Evolutionary conservation across 805 yeast species (phyloP).

Genomic region (Lachancea meyersii): DNA sequence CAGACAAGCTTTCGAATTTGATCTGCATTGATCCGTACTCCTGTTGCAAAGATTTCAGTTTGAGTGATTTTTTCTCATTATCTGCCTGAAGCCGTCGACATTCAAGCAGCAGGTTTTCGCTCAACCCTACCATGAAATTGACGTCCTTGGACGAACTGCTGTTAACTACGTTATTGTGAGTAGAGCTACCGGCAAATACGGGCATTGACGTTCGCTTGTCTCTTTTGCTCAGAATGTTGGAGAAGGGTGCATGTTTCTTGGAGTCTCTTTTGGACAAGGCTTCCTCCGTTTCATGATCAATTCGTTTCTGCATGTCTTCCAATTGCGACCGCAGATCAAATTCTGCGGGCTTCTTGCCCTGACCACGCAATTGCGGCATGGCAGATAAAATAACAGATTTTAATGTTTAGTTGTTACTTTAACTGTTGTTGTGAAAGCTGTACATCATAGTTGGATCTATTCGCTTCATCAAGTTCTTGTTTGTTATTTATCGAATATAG

Average conservation of each 20-base stretch:
- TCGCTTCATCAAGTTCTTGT: too few relatives aligned
- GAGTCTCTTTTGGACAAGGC: constrained; percentile 5
- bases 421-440: too few relatives aligned
- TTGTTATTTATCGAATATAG: too few relatives aligned
- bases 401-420: too few relatives aligned
- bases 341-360: not conserved
- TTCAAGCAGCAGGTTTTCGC: constrained; percentile 64
- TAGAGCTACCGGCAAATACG: constrained; percentile 20
- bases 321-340: constrained; percentile 16
- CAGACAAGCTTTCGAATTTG: constrained; percentile 16
- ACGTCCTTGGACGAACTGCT: constrained; percentile 48
- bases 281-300: constrained; percentile 14
- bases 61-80: constrained; percentile 41
- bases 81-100: constrained; percentile 67
- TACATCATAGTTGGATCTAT: too few relatives aligned
- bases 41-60: constrained; percentile 38
- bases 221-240: constrained; percentile 9
- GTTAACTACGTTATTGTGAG: constrained; percentile 26
- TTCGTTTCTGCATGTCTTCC: constrained; percentile 21
- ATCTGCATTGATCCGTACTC: constrained; percentile 35
- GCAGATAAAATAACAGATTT: not conserved
- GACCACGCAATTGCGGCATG: not conserved
- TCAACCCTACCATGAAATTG: constrained; percentile 65
- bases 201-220: constrained; percentile 16
- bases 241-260: constrained; percentile 6